Percentiles rank a stretch among this genome's conserved stretches.
These are phyloP conservation scores for Suillus alpinus DNA, from an alignment of 768 basidiomycete species.

Conservation along the genomic window DNA sequence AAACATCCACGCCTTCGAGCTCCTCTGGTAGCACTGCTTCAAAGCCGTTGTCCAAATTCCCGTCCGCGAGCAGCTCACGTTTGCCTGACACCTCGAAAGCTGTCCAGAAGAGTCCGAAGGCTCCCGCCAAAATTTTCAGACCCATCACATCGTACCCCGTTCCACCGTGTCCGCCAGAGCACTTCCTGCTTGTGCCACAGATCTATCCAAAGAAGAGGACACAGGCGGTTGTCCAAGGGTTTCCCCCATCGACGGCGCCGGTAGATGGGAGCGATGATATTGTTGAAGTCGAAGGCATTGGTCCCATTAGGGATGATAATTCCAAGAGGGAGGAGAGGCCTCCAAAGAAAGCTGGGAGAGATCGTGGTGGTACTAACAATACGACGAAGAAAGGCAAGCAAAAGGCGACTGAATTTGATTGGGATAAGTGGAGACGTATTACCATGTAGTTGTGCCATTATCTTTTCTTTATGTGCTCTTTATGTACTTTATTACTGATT, in stretches of 20 bases:
- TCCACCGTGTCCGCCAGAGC: conserved; percentile 26
- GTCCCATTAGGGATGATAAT: background rate
- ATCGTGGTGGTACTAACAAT: background rate
- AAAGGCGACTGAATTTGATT: background rate
- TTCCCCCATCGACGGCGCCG: background rate
- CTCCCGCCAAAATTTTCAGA: conserved; percentile 18
- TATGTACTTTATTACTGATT: background rate
- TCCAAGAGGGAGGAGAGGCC: background rate
- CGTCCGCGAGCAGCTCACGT: background rate
- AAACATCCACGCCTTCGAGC: too few relatives aligned
- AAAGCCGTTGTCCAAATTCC: background rate
- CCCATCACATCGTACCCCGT: conserved; percentile 29
- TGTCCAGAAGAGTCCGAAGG: background rate
- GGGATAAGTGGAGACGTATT: conserved; percentile 1
- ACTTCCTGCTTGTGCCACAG: conserved; percentile 11
- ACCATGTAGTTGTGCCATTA: background rate
- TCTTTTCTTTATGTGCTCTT: background rate
- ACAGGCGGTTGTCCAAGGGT: conserved; percentile 9
- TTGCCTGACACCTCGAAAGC: background rate
- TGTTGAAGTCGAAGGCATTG: background rate
- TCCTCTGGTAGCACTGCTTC: background rate
- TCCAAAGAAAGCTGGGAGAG: background rate
- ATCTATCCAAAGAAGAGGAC: conserved; percentile 7
- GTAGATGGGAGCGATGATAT: background rate
- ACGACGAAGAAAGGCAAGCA: background rate